These are phyloP conservation scores for Abrus precatorius DNA, from an alignment of 306 rosid species.

Conservation along the genomic window DNA sequence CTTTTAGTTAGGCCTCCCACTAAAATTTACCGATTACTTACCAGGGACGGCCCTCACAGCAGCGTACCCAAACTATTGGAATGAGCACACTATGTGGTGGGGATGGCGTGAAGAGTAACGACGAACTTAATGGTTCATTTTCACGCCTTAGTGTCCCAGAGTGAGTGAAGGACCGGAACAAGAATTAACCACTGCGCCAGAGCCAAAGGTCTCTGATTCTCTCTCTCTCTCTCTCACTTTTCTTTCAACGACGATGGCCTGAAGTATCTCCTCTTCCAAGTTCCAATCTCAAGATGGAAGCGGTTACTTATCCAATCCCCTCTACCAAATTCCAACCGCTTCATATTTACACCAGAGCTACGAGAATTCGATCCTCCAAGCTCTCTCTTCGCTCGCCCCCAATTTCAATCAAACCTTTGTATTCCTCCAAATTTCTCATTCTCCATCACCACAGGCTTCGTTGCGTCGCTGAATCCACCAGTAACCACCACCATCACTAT, in stretches of 20 bases:
- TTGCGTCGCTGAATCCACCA: constrained; percentile 54
- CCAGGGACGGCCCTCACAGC: neutral
- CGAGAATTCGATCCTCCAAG: constrained; percentile 51
- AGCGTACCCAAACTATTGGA: neutral
- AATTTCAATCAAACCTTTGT: constrained; percentile 51
- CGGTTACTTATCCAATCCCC: constrained; percentile 54
- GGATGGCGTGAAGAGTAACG: constrained; percentile 52
- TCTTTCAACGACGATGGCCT: constrained; percentile 41
- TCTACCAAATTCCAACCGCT: constrained; percentile 54
- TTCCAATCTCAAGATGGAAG: constrained; percentile 62
- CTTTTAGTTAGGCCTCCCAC: neutral
- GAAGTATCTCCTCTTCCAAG: constrained; percentile 8
- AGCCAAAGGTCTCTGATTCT: neutral
- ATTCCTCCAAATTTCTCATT: constrained; percentile 42
- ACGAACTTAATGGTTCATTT: constrained; percentile 45
- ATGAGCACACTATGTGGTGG: constrained; percentile 67
- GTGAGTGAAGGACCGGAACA: neutral
- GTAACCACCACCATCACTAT: constrained; percentile 38
- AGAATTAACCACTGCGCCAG: neutral
- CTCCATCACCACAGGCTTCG: constrained; percentile 53
- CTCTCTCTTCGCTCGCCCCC: constrained; percentile 43
- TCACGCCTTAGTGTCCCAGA: constrained; percentile 3
- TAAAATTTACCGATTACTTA: neutral
- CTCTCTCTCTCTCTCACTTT: neutral
- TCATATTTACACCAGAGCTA: constrained; percentile 26